Percentiles rank a stretch among this genome's conserved stretches.
Conservation (phyloP, 345 rosid species). For the Pugionium cornutum region DNA sequence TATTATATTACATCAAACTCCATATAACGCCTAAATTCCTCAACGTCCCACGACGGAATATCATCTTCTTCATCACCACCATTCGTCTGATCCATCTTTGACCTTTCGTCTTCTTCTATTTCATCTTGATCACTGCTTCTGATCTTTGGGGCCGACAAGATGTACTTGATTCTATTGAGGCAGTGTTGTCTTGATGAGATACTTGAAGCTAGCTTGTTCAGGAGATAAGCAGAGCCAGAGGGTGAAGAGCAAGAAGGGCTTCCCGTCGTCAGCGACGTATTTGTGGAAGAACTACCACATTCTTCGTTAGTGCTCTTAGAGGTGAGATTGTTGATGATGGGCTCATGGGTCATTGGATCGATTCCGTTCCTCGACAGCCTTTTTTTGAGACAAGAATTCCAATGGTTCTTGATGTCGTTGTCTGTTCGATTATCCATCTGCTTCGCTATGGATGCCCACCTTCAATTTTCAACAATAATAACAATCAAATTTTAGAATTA, state of each 20-base stretch:
- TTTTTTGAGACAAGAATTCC: conserved; percentile 41
- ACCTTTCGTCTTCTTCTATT: not conserved
- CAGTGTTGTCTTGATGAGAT: conserved; percentile 32
- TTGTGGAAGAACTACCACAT: conserved; percentile 13
- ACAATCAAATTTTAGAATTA: not conserved
- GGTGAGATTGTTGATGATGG: conserved; percentile 21
- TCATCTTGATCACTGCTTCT: conserved; percentile 13
- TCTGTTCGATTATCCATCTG: conserved; percentile 37
- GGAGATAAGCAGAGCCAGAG: conserved; percentile 16
- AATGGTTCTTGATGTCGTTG: conserved; percentile 43
- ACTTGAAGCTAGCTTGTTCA: conserved; percentile 33
- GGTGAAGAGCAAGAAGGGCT: conserved; percentile 12
- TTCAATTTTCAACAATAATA: conserved; percentile 8
- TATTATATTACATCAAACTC: conserved; percentile 10
- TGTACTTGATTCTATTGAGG: conserved; percentile 29
- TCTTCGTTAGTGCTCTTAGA: conserved; percentile 14
- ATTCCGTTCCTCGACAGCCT: conserved; percentile 35
- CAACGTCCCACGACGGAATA: conserved; percentile 17
- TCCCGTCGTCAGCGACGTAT: not conserved
- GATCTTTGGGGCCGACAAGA: conserved; percentile 2
- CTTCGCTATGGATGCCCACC: conserved; percentile 43
- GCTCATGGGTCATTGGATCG: conserved; percentile 40
- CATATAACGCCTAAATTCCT: conserved; percentile 23
- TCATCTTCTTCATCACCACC: conserved; percentile 8
- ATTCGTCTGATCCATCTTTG: not conserved